phyloP scores from a whole-genome alignment of 768 basidiomycete genomes.

The Dioszegia hungarica region DNA sequence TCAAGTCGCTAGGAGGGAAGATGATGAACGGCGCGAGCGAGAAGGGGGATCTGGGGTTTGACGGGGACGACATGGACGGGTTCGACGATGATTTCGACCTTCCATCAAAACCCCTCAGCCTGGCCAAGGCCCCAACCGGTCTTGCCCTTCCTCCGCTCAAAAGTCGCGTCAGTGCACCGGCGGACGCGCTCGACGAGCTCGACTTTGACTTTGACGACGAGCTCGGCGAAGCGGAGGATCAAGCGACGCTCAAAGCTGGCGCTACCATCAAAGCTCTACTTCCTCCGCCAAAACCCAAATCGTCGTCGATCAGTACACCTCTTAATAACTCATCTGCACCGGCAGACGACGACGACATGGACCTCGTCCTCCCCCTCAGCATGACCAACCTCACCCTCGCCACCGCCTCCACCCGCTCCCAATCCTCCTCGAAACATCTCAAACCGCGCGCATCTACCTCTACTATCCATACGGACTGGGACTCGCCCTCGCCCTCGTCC shows the following conservation, averaged over 20 bases:
- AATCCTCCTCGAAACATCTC: conserved; percentile 1
- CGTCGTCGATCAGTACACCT: background rate
- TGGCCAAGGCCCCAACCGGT: background rate
- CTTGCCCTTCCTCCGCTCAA: background rate
- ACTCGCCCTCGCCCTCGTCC: conserved; percentile 23
- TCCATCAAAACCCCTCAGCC: background rate
- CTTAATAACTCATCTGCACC: background rate
- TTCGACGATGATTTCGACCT: background rate
- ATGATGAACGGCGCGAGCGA: no score
- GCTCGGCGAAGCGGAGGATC: conserved; percentile 4
- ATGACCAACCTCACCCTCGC: conserved; percentile 40
- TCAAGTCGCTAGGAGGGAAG: no score
- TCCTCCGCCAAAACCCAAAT: conserved; percentile 21
- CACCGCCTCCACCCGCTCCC: conserved; percentile 12
- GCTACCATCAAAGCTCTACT: conserved; percentile 42
- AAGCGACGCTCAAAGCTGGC: conserved; percentile 46
- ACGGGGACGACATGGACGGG: conserved; percentile 27
- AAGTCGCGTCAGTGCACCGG: conserved; percentile 8
- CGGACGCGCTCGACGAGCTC: conserved; percentile 31
- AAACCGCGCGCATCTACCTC: conserved; percentile 18
- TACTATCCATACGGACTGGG: conserved; percentile 21
- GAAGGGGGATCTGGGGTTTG: no score
- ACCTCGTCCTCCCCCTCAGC: conserved; percentile 40
- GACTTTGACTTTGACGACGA: conserved; percentile 23
- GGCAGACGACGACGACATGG: conserved; percentile 21